Evolutionary conservation across 2,329 filamentous ascomycete genomes (phyloP), one percentile per base, ranked within the genome.

Genomic region (Curvularia sp.): DNA sequence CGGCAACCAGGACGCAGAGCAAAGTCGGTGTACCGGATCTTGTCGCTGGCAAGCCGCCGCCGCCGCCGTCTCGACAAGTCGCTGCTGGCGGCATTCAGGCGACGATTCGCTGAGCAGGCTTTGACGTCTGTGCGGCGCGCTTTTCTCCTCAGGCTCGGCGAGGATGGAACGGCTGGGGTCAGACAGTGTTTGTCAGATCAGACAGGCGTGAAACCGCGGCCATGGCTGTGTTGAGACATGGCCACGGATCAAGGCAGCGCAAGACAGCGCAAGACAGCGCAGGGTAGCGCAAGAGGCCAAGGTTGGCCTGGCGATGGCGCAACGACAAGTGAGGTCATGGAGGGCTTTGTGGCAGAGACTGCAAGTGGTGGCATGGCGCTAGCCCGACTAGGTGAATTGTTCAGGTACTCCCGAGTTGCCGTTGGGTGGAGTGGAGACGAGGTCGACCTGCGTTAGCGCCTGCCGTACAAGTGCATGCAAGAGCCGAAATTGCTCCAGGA

Each of bases 401-500:
- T 55, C 60, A 63, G 60, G 60, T 27, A 63, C 60, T 39, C 46
- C 57, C 43, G 53, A 34, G 28, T 21, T 50, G 55, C 46, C 58
- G 58, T 50, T 54, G 50, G 39, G 12, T 53, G 52, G 46, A 12
- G 12, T 53, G 52, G 46, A 12, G 12, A 19, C 49, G 36, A 19
- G 38, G 34, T 34, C 46, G 27, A 32, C 51, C 49, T 53, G 54
- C 41, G 36, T 49, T 63, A 61, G 64, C 54, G 64, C 59, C 42
- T n/a, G n/a, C n/a, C n/a, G n/a, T n/a, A n/a, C n/a, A n/a, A n/a
- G n/a, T n/a, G n/a, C n/a, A 10, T 10, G 46, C 18, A 41, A 23
- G 43, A 51, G 21, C 61, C 67, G 67, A 71, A 62, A 70, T 71
- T 69, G 64, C 62, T 39, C 59, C 59, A 61, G 58, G 60, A 46